Evolutionary conservation across 768 basidiomycete genomes (phyloP).

Genomic region (Collybia sp.): DNA sequence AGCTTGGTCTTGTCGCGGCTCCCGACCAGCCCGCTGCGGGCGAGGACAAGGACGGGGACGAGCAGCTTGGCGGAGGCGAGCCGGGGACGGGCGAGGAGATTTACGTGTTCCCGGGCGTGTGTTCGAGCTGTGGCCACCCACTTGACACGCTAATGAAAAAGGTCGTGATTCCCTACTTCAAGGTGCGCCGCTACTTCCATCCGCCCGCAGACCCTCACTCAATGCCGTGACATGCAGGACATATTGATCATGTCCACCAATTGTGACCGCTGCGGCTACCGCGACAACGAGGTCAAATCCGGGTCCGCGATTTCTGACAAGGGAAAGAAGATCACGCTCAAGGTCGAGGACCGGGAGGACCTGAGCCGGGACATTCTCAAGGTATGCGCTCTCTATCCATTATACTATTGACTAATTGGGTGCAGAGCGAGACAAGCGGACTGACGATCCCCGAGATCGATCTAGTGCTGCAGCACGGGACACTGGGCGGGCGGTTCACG

Average conservation of each 20-base stretch:
- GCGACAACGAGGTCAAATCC: constrained; percentile 97
- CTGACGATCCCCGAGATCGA: constrained; percentile 93
- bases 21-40: constrained; percentile 28
- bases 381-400: constrained; percentile 33
- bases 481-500: constrained; percentile 95
- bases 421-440: constrained; percentile 89
- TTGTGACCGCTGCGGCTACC: constrained; percentile 91
- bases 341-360: constrained; percentile 91
- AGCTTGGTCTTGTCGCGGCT: constrained; percentile 63
- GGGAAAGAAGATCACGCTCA: constrained; percentile 84
- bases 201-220: background rate
- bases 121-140: constrained; percentile 82
- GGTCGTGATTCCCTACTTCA: constrained; percentile 95
- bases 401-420: background rate
- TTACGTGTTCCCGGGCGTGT: constrained; percentile 83
- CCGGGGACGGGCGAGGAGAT: constrained; percentile 70
- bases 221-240: constrained; percentile 47
- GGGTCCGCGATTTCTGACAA: constrained; percentile 83
- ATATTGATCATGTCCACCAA: constrained; percentile 98
- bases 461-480: constrained; percentile 85
- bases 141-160: constrained; percentile 93
- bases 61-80: too few relatives aligned
- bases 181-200: constrained; percentile 41
- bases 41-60: background rate
- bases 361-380: constrained; percentile 91